A percentile compares a stretch with the other conserved stretches of the same genome.
phyloP scores from a whole-genome alignment of 768 basidiomycete genomes.

The Tylopilus intermedius region DNA sequence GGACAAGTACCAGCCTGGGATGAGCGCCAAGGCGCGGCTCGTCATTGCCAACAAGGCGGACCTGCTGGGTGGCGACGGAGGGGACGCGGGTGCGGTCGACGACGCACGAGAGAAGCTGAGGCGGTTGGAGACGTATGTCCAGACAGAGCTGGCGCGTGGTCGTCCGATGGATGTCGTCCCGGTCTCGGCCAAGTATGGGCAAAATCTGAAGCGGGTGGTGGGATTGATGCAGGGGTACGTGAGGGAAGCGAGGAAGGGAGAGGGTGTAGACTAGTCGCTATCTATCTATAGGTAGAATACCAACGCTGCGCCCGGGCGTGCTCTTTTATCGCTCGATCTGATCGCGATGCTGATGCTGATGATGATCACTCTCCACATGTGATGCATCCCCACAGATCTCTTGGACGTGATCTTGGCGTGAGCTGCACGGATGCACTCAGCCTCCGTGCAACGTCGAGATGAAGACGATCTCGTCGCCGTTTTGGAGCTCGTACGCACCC shows the following conservation, averaged over 20 bases:
- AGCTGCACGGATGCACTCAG: neutral
- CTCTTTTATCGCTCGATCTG: too few relatives aligned
- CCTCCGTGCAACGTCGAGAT: conserved; percentile 90
- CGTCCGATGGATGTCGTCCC: conserved; percentile 66
- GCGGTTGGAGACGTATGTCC: conserved; percentile 54
- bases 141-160: conserved; percentile 36
- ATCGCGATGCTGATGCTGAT: too few relatives aligned
- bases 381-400: too few relatives aligned
- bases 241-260: conserved; percentile 35
- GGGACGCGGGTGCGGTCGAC: conserved; percentile 42
- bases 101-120: conserved; percentile 54
- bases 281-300: too few relatives aligned
- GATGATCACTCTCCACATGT: too few relatives aligned
- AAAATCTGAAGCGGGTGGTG: conserved; percentile 73
- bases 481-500: conserved; percentile 72
- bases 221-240: conserved; percentile 65
- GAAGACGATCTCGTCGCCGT: conserved; percentile 88
- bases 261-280: neutral
- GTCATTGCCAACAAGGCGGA: conserved; percentile 97
- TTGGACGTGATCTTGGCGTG: too few relatives aligned
- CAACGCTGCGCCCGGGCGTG: too few relatives aligned
- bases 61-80: conserved; percentile 48
- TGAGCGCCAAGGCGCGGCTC: conserved; percentile 71
- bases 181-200: conserved; percentile 78
- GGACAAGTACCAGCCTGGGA: conserved; percentile 72